Evolutionary conservation across 2,329 filamentous ascomycete species (phyloP), one percentile per base, ranked within the genome.

Genomic region (Colletotrichum graminicola): DNA sequence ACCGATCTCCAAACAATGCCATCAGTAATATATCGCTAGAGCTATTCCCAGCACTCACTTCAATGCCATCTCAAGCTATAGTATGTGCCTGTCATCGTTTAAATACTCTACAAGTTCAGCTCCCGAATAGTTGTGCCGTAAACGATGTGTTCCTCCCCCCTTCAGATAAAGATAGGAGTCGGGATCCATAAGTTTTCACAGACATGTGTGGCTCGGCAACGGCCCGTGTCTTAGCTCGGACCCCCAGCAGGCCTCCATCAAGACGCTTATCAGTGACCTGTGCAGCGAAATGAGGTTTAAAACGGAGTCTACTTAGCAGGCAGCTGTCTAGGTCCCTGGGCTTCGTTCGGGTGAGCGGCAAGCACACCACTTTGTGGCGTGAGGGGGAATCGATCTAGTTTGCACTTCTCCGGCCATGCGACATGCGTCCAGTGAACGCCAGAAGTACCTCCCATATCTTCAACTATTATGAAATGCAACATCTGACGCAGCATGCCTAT

Each of bases 221-320:
- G 54, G 36, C 23, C 66, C 66, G 43, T 23, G n/a, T 32, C 18
- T 54, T 45, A 39, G 43, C 61, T 69, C 43, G 62, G 66, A 59
- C 59, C 43, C 32, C 43, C 49, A 4, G 41, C 26, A 14, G 41
- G n/a, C 43, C 5, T 14, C 51, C 52, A 32, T 49, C 66, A 21
- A 16, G 34, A 49, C 10, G 23, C n/a, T 23, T 43, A 23, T 43
- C 34, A 51, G 32, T 59, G 52, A 52, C 18, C 32, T 21, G 36
- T 7, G 41, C 36, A 36, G 49, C 52, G 34, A 36, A 29, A 43
- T 39, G 54, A 36, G 54, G 21, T 23, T 39, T 1, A 12, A n/a
- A 12, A 6, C 21, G 8, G 26, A 21, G 34, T 32, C 8, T 52
- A 3, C 16, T 32, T 1, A 8, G 47, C 47, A 51, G 47, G 39